These are phyloP conservation scores for Silene conica DNA, from an alignment of 148 eudicot genomes.

Conservation along the genomic window DNA sequence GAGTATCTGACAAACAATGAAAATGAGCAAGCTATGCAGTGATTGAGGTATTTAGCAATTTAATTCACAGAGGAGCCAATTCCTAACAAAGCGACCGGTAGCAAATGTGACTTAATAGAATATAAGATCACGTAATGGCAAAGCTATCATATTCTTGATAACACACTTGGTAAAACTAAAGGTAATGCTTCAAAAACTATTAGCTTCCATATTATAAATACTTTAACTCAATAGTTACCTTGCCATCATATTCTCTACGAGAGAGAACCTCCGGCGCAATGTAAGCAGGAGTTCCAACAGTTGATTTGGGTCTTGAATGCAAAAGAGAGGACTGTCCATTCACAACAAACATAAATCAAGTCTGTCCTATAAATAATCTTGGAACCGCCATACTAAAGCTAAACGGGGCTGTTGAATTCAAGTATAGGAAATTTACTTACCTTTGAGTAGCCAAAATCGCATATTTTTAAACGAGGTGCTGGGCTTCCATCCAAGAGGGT, in stretches of 20 bases:
- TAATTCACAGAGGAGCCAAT: not conserved
- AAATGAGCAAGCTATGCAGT: not conserved
- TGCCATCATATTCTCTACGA: slow-evolving; percentile 81
- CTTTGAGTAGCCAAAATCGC: slow-evolving; percentile 92
- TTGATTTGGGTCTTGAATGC: slow-evolving; percentile 84
- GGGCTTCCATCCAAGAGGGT: slow-evolving; percentile 82
- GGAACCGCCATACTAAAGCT: not conserved
- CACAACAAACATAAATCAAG: slow-evolving; percentile 1
- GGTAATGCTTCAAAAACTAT: not conserved
- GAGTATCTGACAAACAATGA: not conserved
- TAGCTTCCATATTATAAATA: not conserved
- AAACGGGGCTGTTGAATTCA: not conserved
- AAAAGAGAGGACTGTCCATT: slow-evolving; percentile 62
- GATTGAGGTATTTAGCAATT: not conserved
- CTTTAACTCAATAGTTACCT: slow-evolving; percentile 32
- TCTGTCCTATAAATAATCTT: not conserved
- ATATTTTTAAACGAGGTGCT: slow-evolving; percentile 76
- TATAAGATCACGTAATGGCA: not conserved
- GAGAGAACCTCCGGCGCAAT: slow-evolving; percentile 86
- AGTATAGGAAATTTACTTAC: slow-evolving; percentile 20
- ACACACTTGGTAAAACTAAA: not conserved
- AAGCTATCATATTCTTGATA: not conserved
- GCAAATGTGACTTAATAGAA: not conserved
- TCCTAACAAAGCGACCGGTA: not conserved
- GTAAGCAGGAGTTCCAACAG: slow-evolving; percentile 87